A percentile compares a stretch with the other conserved stretches of the same genome.
These are phyloP conservation scores for Colletotrichum shisoi DNA, from an alignment of 2,329 filamentous ascomycete genomes.

Conservation along the genomic window DNA sequence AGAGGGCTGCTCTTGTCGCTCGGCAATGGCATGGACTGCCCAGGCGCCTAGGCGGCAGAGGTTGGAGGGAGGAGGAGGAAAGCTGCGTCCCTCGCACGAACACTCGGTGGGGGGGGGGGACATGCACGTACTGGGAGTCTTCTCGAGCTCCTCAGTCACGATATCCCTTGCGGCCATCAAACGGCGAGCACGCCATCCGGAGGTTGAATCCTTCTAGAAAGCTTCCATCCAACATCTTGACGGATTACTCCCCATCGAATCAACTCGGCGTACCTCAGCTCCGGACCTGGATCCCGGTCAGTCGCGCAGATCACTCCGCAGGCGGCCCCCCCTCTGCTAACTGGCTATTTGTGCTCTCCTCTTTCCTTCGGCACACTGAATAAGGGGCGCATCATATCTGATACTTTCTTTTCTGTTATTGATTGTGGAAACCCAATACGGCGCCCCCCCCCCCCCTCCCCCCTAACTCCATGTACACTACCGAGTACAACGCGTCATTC, in stretches of 20 bases:
- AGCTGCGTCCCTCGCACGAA: background rate
- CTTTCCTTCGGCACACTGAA: too few species aligned
- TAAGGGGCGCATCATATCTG: constrained; percentile 1
- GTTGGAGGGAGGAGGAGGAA: background rate
- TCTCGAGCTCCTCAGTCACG: constrained; percentile 18
- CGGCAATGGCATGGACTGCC: background rate
- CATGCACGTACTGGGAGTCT: background rate
- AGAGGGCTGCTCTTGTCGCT: background rate
- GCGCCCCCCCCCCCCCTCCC: background rate
- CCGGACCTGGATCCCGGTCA: constrained; percentile 28
- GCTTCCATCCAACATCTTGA: constrained; percentile 19
- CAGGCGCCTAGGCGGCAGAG: constrained; percentile 20
- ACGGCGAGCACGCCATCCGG: constrained; percentile 23
- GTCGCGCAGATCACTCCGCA: constrained; percentile 36
- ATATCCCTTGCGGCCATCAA: constrained; percentile 24
- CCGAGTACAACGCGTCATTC: background rate
- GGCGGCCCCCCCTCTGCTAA: constrained; percentile 7
- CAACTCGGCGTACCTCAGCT: constrained; percentile 28
- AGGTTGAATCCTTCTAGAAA: constrained; percentile 32
- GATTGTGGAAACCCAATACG: constrained; percentile 13
- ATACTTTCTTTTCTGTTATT: constrained; percentile 5
- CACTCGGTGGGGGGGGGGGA: background rate
- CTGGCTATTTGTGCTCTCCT: too few species aligned
- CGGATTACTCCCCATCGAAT: constrained; percentile 7
- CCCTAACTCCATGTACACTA: background rate